These are phyloP conservation scores for Eustoma russellianum DNA, from an alignment of 257 asterid genomes.

Conservation along the genomic window DNA sequence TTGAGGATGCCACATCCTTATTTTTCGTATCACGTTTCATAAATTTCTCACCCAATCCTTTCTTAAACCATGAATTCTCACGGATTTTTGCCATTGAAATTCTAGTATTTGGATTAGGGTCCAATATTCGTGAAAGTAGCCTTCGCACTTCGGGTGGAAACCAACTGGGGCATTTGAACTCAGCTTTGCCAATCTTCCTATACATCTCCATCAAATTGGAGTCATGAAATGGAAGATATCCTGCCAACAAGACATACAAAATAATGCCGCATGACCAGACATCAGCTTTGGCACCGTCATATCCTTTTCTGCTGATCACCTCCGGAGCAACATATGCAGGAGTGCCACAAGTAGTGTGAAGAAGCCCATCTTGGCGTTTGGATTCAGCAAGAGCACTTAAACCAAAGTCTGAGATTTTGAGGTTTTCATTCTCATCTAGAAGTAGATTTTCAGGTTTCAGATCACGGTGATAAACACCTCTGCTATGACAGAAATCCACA, in stretches of 20 bases:
- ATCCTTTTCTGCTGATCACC: constrained; percentile 60
- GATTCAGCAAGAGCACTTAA: constrained; percentile 47
- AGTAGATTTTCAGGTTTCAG: constrained; percentile 40
- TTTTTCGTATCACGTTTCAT: constrained; percentile 2
- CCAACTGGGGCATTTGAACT: constrained; percentile 61
- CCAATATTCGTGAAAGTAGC: constrained; percentile 53
- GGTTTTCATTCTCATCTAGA: constrained; percentile 30
- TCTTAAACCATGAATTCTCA: constrained; percentile 55
- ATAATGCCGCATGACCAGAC: constrained; percentile 84
- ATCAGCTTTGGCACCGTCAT: constrained; percentile 73
- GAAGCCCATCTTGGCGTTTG: constrained; percentile 54
- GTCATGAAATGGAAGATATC: constrained; percentile 50
- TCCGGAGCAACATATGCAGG: constrained; percentile 89
- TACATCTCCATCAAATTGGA: constrained; percentile 74
- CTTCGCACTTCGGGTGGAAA: constrained; percentile 46
- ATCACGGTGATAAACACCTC: constrained; percentile 39
- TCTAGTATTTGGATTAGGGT: constrained; percentile 60
- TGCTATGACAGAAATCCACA: constrained; percentile 36
- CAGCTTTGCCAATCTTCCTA: constrained; percentile 54
- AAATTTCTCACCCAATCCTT: constrained; percentile 24
- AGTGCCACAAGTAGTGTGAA: constrained; percentile 70
- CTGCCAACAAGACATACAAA: constrained; percentile 50
- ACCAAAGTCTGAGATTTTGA: constrained; percentile 41
- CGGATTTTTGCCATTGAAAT: constrained; percentile 56
- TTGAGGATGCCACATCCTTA: constrained; percentile 8